phyloP scores from a whole-genome alignment of 768 basidiomycete species.

The Chalciporus chontae region DNA sequence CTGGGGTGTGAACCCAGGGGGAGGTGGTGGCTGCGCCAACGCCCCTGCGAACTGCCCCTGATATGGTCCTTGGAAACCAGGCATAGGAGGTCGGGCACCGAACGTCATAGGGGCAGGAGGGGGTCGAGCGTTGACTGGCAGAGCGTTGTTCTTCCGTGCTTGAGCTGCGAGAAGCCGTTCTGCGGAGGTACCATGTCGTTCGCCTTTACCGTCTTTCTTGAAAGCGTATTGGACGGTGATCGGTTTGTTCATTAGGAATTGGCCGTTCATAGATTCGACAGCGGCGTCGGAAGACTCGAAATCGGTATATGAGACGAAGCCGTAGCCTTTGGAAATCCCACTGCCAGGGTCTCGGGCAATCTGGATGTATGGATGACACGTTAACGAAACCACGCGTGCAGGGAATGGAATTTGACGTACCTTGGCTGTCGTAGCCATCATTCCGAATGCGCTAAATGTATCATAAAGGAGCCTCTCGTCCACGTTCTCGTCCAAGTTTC shows the following conservation, averaged over 20 bases:
- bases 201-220: constrained; percentile 99
- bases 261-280: constrained; percentile 93
- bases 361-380: constrained; percentile 38
- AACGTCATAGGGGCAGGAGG: constrained; percentile 73
- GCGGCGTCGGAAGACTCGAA: constrained; percentile 97
- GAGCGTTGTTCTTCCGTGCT: constrained; percentile 91
- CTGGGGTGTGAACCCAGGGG: constrained; percentile 74
- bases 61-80: constrained; percentile 72
- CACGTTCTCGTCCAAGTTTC: constrained; percentile 91
- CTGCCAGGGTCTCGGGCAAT: constrained; percentile 85
- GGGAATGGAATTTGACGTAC: constrained; percentile 30
- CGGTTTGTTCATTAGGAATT: constrained; percentile 98
- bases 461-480: constrained; percentile 92
- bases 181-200: constrained; percentile 95
- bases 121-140: constrained; percentile 74
- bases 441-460: constrained; percentile 92
- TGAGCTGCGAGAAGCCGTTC: constrained; percentile 94
- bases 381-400: neutral
- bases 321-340: constrained; percentile 93
- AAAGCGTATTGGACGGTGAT: constrained; percentile 97
- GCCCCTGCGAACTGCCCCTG: constrained; percentile 94
- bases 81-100: constrained; percentile 61
- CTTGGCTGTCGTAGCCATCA: constrained; percentile 90
- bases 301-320: constrained; percentile 95
- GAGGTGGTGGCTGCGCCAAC: constrained; percentile 77